Percentiles rank a stretch among this genome's conserved stretches.
Evolutionary conservation across 2,329 filamentous ascomycete genomes (phyloP).

Genomic region (Fusarium illudens): DNA sequence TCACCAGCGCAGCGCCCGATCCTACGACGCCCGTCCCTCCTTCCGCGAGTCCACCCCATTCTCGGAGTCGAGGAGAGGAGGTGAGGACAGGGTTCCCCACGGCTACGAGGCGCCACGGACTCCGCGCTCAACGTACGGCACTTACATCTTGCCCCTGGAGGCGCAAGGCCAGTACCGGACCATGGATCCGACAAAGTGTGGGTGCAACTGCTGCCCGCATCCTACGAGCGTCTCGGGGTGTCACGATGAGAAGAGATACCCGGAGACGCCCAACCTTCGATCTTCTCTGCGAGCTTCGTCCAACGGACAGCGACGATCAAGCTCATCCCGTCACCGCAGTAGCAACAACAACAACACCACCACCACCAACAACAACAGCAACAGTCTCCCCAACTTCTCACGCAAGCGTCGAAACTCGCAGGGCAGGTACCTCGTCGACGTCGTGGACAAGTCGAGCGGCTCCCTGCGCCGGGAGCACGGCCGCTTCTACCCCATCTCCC

Average conservation of each 20-base stretch:
- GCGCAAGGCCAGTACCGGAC: conserved; percentile 20
- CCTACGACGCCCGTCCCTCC: neutral
- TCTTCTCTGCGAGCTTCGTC: neutral
- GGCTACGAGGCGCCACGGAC: neutral
- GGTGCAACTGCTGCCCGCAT: conserved; percentile 39
- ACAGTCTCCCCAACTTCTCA: neutral
- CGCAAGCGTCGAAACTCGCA: conserved; percentile 2
- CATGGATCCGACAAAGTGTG: conserved; percentile 34
- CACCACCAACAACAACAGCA: neutral
- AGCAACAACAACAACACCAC: neutral
- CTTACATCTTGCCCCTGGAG: conserved; percentile 35
- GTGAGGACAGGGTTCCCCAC: conserved; percentile 4
- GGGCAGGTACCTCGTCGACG: conserved; percentile 27
- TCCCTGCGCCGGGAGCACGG: conserved; percentile 25
- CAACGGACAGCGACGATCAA: neutral
- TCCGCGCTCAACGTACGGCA: conserved; percentile 28
- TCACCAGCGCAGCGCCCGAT: neutral
- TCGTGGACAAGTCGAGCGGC: conserved; percentile 34
- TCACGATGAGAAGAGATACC: conserved; percentile 10
- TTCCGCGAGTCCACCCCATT: neutral
- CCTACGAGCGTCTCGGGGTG: conserved; percentile 22
- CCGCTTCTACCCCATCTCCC: conserved; percentile 29
- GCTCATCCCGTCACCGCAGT: neutral
- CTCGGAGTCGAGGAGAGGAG: conserved; percentile 1
- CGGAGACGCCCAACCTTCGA: neutral